Evolutionary conservation across 1,284 basidiomycete species (phyloP).

Genomic region (Rhodofomes roseus): DNA sequence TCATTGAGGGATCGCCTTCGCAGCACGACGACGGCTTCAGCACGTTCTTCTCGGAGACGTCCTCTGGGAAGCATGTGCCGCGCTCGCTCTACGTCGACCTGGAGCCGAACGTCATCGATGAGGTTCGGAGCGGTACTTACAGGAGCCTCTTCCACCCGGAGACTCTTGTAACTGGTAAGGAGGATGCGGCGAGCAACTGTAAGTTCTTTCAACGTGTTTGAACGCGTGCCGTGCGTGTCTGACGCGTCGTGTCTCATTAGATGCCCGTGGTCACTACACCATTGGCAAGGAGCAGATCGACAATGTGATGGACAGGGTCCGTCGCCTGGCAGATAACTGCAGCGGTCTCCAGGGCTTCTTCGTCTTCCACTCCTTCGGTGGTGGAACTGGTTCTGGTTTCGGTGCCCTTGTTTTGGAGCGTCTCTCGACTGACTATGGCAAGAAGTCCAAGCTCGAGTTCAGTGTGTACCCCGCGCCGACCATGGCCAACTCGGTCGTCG

Average conservation of each 20-base stretch:
- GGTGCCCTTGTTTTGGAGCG: conserved; percentile 97
- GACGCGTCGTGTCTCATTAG: conserved; percentile 34
- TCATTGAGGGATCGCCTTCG: conserved; percentile 75
- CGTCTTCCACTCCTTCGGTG: conserved; percentile 99
- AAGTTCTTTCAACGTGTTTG: conserved; percentile 26
- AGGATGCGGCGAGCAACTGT: conserved; percentile 99
- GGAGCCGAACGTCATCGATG: conserved; percentile 97
- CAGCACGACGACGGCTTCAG: conserved; percentile 89
- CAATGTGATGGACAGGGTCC: conserved; percentile 92
- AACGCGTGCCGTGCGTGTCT: neutral
- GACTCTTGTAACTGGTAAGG: conserved; percentile 97
- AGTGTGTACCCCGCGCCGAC: conserved; percentile 95
- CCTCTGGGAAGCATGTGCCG: conserved; percentile 96
- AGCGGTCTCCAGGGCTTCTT: conserved; percentile 99
- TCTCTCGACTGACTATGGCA: conserved; percentile 97
- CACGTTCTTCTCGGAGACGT: conserved; percentile 94
- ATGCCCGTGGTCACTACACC: conserved; percentile 97
- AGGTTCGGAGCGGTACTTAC: conserved; percentile 95
- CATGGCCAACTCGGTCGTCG: conserved; percentile 95
- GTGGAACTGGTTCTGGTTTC: conserved; percentile 99
- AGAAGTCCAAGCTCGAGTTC: conserved; percentile 99
- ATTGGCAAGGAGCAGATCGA: conserved; percentile 96
- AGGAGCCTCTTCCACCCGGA: conserved; percentile 98
- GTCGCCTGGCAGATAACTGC: conserved; percentile 97
- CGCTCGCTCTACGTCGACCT: conserved; percentile 97